Evolutionary conservation across 2,329 filamentous ascomycete species (phyloP), one percentile per base, ranked within the genome.

Genomic region (Epichloe uncinata): DNA sequence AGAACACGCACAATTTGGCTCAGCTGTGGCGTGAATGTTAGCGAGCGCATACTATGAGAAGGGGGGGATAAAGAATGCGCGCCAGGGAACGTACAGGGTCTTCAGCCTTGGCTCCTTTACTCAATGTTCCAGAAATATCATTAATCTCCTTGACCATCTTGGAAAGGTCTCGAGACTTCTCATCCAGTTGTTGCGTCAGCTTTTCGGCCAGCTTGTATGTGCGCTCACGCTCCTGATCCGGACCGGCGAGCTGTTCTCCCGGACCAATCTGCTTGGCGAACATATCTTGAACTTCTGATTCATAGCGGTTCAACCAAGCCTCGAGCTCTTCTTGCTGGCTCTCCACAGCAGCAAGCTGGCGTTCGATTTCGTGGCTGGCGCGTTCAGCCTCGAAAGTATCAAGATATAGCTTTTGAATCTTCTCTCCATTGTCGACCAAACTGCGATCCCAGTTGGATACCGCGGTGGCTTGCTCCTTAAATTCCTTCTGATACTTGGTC

Each of bases 111-210:
- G 78, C 84, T 52, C 85, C 88, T 75, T 94, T 95, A 75, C 82
- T 91, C 56, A 98, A 72, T 22, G 83, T 88, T 49, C 86, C 79
- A n/a, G 87, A 93, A 54, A 94, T 91, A 58, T 84, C 81, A 64
- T 98, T 98, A 64, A 98, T 95, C 68, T 97, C 93, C 63, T 95
- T 90, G 59, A 98, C 95, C 89, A 98, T 97, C 69, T 88, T 91
- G 45, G 81, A 82, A 55, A 98, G 74, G 63, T 95, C 89, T 63
- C 88, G 87, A 62, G 88, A 89, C 81, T 97, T 94, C 59, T 95
- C 89, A 51, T 95, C 90, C 56, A 98, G 74, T 56, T 87, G 82
- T 63, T 95, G 87, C 11, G 88, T 88, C 56, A 96, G 77, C 67
- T 88, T 93, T 74, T 98, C 93, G 2, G 93, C 93, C 48, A 94